Base-by-base conservation (phyloP, 2,329 filamentous ascomycete species). In the Fusarium luffae region DNA sequence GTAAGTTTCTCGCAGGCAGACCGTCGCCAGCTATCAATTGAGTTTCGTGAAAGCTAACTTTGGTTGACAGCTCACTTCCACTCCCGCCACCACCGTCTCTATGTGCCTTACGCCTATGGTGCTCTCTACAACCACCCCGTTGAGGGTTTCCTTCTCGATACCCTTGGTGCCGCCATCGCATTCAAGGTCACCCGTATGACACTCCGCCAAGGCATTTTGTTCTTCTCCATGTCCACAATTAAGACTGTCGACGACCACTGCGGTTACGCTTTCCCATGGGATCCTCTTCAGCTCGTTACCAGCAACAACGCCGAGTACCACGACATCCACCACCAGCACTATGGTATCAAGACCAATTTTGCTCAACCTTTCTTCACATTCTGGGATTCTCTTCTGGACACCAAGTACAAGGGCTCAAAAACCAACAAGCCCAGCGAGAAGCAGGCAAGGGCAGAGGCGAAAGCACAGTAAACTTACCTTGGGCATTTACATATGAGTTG, bases 191-290 rank as follows among this genome's bases (percentile, higher is more conserved):
- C 93, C 0, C 87, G 91, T 65, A 92, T 98, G 92, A 93, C 89
- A n/a, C 85, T 90, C 50, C 90, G 94, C 56, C 93, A 97, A 80
- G 92, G 90, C 74, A 94, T 97, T 84, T 88, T 89, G 80, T 98
- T 98, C 84, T 98, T 97, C 81, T 90, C 91, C 52, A 87, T 89
- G 79, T 95, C 92, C 32, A 97, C 93, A 10, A 89, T 98, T 84
- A 99, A 99, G 85, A 98, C 96, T 0, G 93, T 98, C 27, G 94
- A 98, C 77, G 96, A 99, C 78, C 96, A 99, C 83, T 98, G 95
- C 80, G 96, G 96, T 70, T 99, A 98, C 78, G 86, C 89, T n/a
- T 90, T 99, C 66, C 96, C 96, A 2, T 98, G 92, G 89, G 96
- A 99, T 79, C 95, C 95, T 4, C 85, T 98, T 56, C 94, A 98